phyloP scores from a whole-genome alignment of 73 alveolate genomes.

The Tetrahymena elliotti region DNA sequence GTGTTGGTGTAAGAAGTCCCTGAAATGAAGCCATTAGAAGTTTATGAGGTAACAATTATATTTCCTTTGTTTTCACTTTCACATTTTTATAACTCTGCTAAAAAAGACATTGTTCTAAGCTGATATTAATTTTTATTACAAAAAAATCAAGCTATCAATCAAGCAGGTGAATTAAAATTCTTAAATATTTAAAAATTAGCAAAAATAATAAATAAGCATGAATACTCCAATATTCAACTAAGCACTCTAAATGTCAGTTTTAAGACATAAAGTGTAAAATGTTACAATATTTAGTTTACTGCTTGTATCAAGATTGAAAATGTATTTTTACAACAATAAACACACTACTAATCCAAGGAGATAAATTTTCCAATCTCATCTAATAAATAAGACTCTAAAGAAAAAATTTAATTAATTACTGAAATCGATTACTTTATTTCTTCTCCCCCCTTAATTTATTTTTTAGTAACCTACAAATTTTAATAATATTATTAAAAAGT shows the following conservation, averaged over 20 bases:
- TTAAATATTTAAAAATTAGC: no score
- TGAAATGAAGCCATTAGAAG: not conserved
- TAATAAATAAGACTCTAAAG: no score
- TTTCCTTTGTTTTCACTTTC: not conserved
- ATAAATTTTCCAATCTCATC: no score
- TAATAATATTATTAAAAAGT: not conserved
- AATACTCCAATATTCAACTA: no score
- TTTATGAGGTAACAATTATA: not conserved
- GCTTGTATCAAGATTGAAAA: not conserved
- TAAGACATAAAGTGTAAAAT: not conserved
- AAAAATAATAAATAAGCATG: not conserved
- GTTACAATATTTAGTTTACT: not conserved
- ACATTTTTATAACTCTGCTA: not conserved
- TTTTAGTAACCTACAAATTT: not conserved
- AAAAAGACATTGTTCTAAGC: no score
- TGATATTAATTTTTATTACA: no score
- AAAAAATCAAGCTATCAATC: no score
- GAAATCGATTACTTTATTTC: not conserved
- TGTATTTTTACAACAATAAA: not conserved
- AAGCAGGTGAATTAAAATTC: no score
- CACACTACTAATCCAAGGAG: not conserved
- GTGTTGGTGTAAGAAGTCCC: not conserved
- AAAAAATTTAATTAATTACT: not conserved
- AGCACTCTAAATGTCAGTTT: not conserved
- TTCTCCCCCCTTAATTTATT: not conserved